Conservation (phyloP, 352 stramenopile species). For the Phytophthora ohioensis region DNA sequence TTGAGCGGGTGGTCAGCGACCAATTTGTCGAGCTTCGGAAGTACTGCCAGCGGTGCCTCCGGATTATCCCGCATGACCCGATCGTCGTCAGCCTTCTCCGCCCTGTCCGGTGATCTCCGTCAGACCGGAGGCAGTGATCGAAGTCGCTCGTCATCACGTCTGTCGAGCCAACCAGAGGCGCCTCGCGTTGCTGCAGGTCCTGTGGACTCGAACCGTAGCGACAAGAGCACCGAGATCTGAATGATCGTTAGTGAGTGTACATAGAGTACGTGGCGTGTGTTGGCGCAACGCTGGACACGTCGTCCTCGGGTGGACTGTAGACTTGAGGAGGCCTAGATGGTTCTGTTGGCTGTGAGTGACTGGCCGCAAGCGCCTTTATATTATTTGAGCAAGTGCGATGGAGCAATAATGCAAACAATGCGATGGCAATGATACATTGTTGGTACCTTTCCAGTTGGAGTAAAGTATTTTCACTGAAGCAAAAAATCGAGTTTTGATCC, state of each 20-base stretch:
- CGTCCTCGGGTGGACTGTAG: slow-evolving; percentile 12
- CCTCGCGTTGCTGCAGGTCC: slow-evolving; percentile 9
- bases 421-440: too few relatives aligned
- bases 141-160: slow-evolving; percentile 18
- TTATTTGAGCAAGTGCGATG: slow-evolving; percentile 26
- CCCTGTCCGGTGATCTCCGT: slow-evolving; percentile 20
- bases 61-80: slow-evolving; percentile 25
- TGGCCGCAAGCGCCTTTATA: slow-evolving; percentile 37
- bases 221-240: slow-evolving; percentile 42
- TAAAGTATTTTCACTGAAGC: too few relatives aligned
- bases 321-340: slow-evolving; percentile 18
- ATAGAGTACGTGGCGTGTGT: slow-evolving; percentile 34
- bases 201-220: slow-evolving; percentile 31
- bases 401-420: too few relatives aligned
- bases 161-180: slow-evolving; percentile 16
- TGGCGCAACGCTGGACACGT: slow-evolving; percentile 6
- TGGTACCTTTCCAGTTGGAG: too few relatives aligned
- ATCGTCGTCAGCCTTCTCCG: slow-evolving; percentile 28
- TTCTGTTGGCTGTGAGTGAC: slow-evolving; percentile 30
- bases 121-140: slow-evolving; percentile 24
- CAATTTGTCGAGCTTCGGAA: slow-evolving; percentile 52
- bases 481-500: too few relatives aligned
- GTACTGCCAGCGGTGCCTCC: slow-evolving; percentile 28
- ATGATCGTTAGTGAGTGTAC: slow-evolving; percentile 39
- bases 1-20: slow-evolving; percentile 66